Evolutionary conservation across 495 filamentous ascomycete genomes (phyloP), one percentile per base, ranked within the genome.

Genomic region (Aspergillus bridgeri): DNA sequence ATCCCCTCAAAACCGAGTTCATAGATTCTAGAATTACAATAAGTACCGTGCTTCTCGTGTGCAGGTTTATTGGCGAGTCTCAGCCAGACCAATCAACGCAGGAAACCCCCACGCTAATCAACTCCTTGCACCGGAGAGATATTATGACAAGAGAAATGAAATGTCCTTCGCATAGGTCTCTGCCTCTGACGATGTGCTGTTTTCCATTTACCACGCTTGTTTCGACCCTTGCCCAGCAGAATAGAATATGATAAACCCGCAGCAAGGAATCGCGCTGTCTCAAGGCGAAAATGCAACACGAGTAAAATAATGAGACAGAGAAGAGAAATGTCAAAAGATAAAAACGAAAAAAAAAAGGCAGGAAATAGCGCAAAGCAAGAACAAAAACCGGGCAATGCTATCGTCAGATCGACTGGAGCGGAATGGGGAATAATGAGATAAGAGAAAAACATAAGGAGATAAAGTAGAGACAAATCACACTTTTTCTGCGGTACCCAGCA

Each of bases 11-110:
- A 53, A 54, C 43, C 51, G 50, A 57, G 46, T 33, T 51, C 54
- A 64, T 51, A 27, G 42, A 51, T 42, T 43, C 42, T 65, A 65
- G 48, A 62, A 65, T 65, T 65, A 65, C 63, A 65, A 57, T 54
- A 60, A 59, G 53, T 60, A 62, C 54, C 48, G 54, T 60, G 51
- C 54, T 47, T 45, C 54, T 42, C 22, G 15, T 43, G 19, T 21
- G 50, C 19, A 20, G 45, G 11, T 23, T 47, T 8, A 21, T 19
- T 20, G 18, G 45, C 15, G 23, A 46, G 25, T 38, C 33, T 15
- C 3, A 2, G 17, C 13, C 17, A 38, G 33, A 38, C 33, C 13
- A 15, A 38, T 38, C 33, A 38, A 38, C 33, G 33, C 33, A 38
- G 17, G 33, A 38, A 38, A 38, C 17, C 33, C 33, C 33, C 13